Percentiles rank a stretch among this genome's conserved stretches.
Conservation (phyloP, 495 filamentous ascomycete genomes). For the Hypoxylon intermedium region DNA sequence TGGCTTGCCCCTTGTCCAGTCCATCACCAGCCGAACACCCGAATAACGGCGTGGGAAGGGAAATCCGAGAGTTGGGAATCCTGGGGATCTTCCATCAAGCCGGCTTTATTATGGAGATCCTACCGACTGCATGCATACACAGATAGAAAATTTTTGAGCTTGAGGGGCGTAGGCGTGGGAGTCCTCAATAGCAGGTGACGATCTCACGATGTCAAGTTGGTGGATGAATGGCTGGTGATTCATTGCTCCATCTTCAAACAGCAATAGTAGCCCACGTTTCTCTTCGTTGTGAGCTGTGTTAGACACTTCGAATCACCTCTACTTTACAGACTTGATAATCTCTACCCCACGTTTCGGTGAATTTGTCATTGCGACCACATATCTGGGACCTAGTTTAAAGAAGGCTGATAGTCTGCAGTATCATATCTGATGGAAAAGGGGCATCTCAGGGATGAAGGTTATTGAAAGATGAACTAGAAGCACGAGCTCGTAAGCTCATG, state of each 20-base stretch:
- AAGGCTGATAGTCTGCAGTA: constrained; percentile 5
- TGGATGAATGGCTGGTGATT: constrained; percentile 1
- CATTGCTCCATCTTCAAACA: background rate
- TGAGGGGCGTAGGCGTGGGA: background rate
- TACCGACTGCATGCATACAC: background rate
- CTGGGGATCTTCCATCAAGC: background rate
- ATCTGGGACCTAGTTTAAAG: background rate
- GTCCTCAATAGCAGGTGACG: background rate
- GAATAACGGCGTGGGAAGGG: too few species aligned
- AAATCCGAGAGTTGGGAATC: constrained; percentile 5
- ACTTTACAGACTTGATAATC: background rate
- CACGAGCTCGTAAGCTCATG: constrained; percentile 1
- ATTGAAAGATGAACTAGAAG: constrained; percentile 4
- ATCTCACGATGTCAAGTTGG: constrained; percentile 13
- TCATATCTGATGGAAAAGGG: constrained; percentile 3
- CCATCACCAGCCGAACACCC: constrained; percentile 16
- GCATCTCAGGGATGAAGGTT: constrained; percentile 9
- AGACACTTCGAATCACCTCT: constrained; percentile 2
- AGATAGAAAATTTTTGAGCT: background rate
- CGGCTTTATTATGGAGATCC: constrained; percentile 23
- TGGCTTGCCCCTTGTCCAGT: background rate
- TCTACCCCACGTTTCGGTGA: background rate
- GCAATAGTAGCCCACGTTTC: background rate
- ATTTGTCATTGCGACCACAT: background rate
- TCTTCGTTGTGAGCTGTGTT: background rate